Evolutionary conservation across 169 alveolate species (phyloP), one percentile per base, ranked within the genome.

Genomic region (Plasmodium vinckei): DNA sequence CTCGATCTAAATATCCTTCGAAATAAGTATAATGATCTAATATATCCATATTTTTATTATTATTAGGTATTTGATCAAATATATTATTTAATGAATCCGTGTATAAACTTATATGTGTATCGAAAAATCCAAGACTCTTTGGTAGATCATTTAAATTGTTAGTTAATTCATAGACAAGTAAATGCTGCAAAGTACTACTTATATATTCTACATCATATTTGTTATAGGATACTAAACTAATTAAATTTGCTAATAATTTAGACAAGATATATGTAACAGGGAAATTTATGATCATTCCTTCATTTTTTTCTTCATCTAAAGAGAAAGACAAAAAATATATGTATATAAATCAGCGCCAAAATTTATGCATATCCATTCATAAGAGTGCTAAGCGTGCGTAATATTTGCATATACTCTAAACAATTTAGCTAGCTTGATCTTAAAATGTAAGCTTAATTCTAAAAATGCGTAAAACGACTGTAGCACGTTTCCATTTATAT

Each of bases 251-350:
- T 6, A 39, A 5, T 47, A 75, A 13, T 64, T 49, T 75, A 12
- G 88, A 75, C 12, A 75, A 68, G 42, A 75, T 49, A 44, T 75
- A 44, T 10, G 88, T 75, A 44, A 75, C 68, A 12, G 88, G 73
- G 44, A 12, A 49, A 54, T 75, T 75, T 12, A 75, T 63, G 5
- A 75, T n/a, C 9, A 75, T 15, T 19, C 10, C 13, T 65, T 57
- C 6, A 39, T 47, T 49, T 51, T 33, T 33, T 19, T 49, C 1
- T 56, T 2, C 33, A 15, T 13, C 88, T 75, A 57, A 9, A 15
- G 51, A 44, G 7, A 54, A 25, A 7, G 53, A 42, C 1, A 46
- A 56, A n/a, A n/a, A n/a, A n/a, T 56, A 4, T 49, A 49, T 12
- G 6, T 49, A 56, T n/a, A n/a, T 10, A 27, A 27, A 33, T 33